phyloP scores from a whole-genome alignment of 2,329 filamentous ascomycete species.

The Epichloe brachyelytri region DNA sequence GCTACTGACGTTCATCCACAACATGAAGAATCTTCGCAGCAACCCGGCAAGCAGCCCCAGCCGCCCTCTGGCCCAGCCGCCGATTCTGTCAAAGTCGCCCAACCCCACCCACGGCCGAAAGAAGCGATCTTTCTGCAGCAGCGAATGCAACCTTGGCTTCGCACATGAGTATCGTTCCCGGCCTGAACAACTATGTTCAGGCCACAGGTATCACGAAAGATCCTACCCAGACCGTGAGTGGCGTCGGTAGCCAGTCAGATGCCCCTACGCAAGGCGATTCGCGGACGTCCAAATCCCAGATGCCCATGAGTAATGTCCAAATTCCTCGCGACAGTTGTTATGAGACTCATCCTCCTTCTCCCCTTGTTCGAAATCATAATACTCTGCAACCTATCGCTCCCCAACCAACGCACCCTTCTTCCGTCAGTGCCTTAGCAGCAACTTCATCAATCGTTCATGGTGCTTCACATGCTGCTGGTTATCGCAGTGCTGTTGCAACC shows the following conservation, averaged over 20 bases:
- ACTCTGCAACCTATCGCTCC: conserved; percentile 66
- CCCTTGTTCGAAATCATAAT: conserved; percentile 60
- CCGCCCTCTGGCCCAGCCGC: background rate
- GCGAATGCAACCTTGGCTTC: conserved; percentile 6
- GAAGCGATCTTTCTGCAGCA: background rate
- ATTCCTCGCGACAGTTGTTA: conserved; percentile 13
- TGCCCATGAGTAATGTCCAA: conserved; percentile 8
- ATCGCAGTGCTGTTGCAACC: conserved; percentile 11
- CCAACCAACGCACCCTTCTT: conserved; percentile 58
- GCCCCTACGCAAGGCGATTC: conserved; percentile 20
- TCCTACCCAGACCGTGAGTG: conserved; percentile 20
- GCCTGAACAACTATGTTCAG: conserved; percentile 18
- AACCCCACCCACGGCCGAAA: background rate
- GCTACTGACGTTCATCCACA: conserved; percentile 8
- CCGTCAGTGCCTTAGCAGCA: conserved; percentile 27
- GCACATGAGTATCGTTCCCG: conserved; percentile 16
- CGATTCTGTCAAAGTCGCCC: background rate
- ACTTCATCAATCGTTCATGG: conserved; percentile 3
- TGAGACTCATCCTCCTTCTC: conserved; percentile 33
- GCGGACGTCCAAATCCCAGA: conserved; percentile 10
- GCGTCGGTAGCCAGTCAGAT: conserved; percentile 28
- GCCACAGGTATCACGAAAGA: conserved; percentile 6
- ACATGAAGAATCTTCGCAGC: conserved; percentile 5
- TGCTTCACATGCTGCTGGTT: background rate
- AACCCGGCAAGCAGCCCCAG: background rate